Percentiles rank a stretch among this genome's conserved stretches.
Evolutionary conservation across 805 yeast genomes (phyloP).

Genomic region (Lachancea quebecensis): DNA sequence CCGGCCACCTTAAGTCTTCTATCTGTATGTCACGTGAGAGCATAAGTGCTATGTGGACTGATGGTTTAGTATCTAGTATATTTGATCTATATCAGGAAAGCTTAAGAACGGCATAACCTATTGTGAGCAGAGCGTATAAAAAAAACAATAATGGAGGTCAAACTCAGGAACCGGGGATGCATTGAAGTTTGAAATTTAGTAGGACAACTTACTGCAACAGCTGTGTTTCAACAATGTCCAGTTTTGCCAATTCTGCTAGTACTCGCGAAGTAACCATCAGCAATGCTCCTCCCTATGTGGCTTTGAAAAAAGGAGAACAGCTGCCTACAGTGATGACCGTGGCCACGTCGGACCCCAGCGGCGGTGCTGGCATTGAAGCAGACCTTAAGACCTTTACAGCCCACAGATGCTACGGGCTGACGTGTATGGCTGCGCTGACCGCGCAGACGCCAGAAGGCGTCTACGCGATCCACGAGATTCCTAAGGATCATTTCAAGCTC

Average conservation of each 20-base stretch:
- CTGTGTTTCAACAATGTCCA: too few relatives aligned
- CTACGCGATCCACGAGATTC: conserved; percentile 36
- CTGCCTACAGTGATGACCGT: conserved; percentile 40
- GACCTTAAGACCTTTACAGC: conserved; percentile 75
- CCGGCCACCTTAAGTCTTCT: too few relatives aligned
- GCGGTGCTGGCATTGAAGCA: conserved; percentile 91
- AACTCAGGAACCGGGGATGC: too few relatives aligned
- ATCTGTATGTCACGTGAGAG: too few relatives aligned
- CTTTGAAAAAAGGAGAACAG: conserved; percentile 20
- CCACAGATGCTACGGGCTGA: conserved; percentile 67
- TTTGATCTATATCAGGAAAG: not conserved
- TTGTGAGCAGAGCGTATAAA: not conserved
- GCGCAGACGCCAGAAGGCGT: conserved; percentile 60
- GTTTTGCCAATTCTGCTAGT: not conserved
- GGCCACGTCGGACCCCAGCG: conserved; percentile 80
- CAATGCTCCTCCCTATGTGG: conserved; percentile 29
- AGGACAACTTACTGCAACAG: too few relatives aligned
- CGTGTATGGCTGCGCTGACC: conserved; percentile 72
- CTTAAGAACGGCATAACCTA: not conserved
- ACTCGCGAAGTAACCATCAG: conserved; percentile 9
- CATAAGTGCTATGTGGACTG: too few relatives aligned
- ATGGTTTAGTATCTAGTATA: too few relatives aligned
- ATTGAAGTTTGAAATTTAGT: too few relatives aligned
- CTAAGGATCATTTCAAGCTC: conserved; percentile 37
- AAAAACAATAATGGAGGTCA: not conserved